These are phyloP conservation scores for Coccinonectria pachysandricola DNA, from an alignment of 2,329 filamentous ascomycete genomes.

Conservation along the genomic window DNA sequence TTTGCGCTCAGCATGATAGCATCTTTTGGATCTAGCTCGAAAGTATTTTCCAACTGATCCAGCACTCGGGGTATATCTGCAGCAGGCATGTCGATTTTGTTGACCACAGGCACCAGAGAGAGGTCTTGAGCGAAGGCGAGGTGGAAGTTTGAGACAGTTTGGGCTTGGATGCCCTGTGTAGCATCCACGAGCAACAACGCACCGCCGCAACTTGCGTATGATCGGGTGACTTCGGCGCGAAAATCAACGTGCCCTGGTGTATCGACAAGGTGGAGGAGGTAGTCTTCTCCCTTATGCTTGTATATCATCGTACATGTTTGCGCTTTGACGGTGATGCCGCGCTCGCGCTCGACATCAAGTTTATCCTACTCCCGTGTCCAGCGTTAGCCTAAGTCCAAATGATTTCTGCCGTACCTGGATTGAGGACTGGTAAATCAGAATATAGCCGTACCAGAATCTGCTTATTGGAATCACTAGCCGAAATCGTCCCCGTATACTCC, in stretches of 20 bases:
- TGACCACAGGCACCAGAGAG: conserved; percentile 80
- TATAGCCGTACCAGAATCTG: conserved; percentile 59
- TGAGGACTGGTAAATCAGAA: no score
- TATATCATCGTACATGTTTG: conserved; percentile 99
- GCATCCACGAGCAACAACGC: conserved; percentile 89
- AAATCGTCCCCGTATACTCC: conserved; percentile 88
- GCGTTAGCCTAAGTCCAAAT: not conserved
- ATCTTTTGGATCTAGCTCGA: conserved; percentile 73
- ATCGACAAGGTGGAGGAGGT: conserved; percentile 89
- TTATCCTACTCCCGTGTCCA: conserved; percentile 65
- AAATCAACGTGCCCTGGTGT: conserved; percentile 98
- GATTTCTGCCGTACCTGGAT: not conserved
- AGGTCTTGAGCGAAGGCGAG: conserved; percentile 89
- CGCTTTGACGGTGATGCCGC: conserved; percentile 96
- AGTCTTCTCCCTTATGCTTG: conserved; percentile 74
- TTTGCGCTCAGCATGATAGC: conserved; percentile 76
- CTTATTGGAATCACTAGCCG: conserved; percentile 71
- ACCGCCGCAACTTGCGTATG: conserved; percentile 91
- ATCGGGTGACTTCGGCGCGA: conserved; percentile 86
- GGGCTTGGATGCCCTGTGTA: conserved; percentile 91
- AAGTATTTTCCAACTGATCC: conserved; percentile 74
- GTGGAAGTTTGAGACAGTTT: conserved; percentile 98
- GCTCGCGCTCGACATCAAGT: conserved; percentile 88
- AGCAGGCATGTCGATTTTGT: conserved; percentile 89
- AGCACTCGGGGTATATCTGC: conserved; percentile 81